Evolutionary conservation across 2,329 filamentous ascomycete species (phyloP).

Genomic region (Stemphylium lycopersici): DNA sequence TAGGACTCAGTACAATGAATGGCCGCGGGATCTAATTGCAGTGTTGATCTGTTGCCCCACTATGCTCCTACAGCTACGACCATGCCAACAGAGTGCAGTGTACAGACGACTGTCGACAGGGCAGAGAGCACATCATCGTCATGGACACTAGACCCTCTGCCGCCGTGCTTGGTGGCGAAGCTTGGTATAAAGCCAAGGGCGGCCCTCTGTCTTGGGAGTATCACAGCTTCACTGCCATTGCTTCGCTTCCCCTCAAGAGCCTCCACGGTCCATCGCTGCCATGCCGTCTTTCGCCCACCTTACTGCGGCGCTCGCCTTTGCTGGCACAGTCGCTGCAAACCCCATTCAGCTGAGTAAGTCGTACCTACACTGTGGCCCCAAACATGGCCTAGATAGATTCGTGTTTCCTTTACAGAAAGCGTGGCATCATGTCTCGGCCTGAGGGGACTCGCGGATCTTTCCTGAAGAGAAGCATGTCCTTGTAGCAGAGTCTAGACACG

Average conservation of each 20-base stretch:
- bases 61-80: slow-evolving; percentile 8
- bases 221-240: slow-evolving; percentile 15
- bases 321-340: slow-evolving; percentile 31
- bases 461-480: no score
- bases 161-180: slow-evolving; percentile 17
- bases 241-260: slow-evolving; percentile 12
- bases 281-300: slow-evolving; percentile 45
- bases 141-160: slow-evolving; percentile 15
- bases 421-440: no score
- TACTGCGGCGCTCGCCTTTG: slow-evolving; percentile 41
- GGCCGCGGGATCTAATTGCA: slow-evolving; percentile 36
- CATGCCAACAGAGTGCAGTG: slow-evolving; percentile 11
- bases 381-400: neutral
- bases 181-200: slow-evolving; percentile 39
- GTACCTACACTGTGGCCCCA: neutral
- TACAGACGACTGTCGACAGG: slow-evolving; percentile 10
- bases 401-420: no score
- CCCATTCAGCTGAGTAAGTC: slow-evolving; percentile 33
- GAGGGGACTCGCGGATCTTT: no score
- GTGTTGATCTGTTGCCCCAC: slow-evolving; percentile 25
- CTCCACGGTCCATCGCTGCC: slow-evolving; percentile 15
- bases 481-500: no score
- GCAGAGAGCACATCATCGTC: slow-evolving; percentile 13
- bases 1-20: slow-evolving; percentile 28
- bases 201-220: slow-evolving; percentile 22